phyloP scores from a whole-genome alignment of 2,329 filamentous ascomycete genomes.

The Salinomyces thailandicus region DNA sequence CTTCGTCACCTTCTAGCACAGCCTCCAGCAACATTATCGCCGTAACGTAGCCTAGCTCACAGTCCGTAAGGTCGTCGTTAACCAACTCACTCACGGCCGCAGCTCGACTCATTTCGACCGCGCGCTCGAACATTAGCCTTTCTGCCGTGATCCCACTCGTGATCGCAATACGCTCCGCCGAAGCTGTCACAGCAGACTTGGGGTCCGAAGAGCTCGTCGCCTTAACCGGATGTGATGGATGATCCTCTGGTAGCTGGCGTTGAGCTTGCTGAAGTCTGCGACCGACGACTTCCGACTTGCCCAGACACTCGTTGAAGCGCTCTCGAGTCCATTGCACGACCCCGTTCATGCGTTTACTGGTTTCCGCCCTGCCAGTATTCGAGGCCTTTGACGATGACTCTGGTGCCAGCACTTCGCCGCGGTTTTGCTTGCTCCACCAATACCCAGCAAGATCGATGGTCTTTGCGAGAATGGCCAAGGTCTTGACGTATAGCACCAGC shows the following conservation, averaged over 20 bases:
- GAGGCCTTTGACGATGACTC: constrained; percentile 17
- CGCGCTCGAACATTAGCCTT: constrained; percentile 95
- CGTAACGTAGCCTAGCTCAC: constrained; percentile 86
- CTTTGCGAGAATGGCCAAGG: constrained; percentile 76
- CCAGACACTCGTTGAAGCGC: constrained; percentile 92
- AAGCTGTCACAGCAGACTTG: constrained; percentile 49
- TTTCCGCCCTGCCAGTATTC: constrained; percentile 13
- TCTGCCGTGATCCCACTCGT: constrained; percentile 87
- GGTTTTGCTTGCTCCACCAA: constrained; percentile 57
- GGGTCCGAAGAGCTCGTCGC: constrained; percentile 41
- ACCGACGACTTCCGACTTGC: constrained; percentile 92
- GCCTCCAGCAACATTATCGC: constrained; percentile 93
- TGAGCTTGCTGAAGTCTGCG: constrained; percentile 80
- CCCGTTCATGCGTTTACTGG: constrained; percentile 60
- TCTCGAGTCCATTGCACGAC: constrained; percentile 91
- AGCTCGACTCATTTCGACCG: constrained; percentile 88
- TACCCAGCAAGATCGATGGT: constrained; percentile 89
- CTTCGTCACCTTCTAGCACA: constrained; percentile 73
- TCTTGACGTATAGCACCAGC: constrained; percentile 90
- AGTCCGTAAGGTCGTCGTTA: constrained; percentile 75
- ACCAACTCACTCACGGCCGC: constrained; percentile 94
- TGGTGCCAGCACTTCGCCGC: constrained; percentile 46
- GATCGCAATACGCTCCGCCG: constrained; percentile 68
- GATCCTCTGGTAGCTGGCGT: constrained; percentile 68
- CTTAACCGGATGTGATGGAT: constrained; percentile 72